Evolutionary conservation across 2,329 filamentous ascomycete species (phyloP).

Genomic region (Cercospora sojina): DNA sequence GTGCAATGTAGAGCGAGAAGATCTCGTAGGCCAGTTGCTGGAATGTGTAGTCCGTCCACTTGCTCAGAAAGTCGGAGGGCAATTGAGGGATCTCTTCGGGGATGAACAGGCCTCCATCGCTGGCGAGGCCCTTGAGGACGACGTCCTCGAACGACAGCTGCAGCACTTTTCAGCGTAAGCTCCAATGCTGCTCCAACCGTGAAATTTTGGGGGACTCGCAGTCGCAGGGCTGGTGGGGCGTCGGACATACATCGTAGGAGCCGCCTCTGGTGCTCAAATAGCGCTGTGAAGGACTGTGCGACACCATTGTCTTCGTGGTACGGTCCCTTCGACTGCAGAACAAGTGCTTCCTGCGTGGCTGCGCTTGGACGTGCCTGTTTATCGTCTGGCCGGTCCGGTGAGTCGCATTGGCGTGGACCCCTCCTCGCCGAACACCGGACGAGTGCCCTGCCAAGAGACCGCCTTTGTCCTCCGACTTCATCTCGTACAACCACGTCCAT

Average conservation of each 20-base stretch:
- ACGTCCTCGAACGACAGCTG: conserved; percentile 88
- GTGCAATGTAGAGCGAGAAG: conserved; percentile 82
- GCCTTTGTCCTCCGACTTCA: conserved; percentile 1
- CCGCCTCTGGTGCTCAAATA: conserved; percentile 64
- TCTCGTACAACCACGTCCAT: conserved; percentile 5
- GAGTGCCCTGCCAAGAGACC: not conserved
- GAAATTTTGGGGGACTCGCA: not conserved
- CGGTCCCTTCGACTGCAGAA: not conserved
- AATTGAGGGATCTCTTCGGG: conserved; percentile 74
- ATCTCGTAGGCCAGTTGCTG: conserved; percentile 80
- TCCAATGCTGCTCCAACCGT: conserved; percentile 20
- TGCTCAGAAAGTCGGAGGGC: conserved; percentile 61
- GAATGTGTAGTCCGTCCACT: conserved; percentile 77
- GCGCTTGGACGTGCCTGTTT: not conserved
- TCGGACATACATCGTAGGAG: conserved; percentile 57
- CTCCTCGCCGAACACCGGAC: conserved; percentile 8
- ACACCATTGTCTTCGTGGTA: conserved; percentile 18
- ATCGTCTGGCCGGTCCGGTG: conserved; percentile 1
- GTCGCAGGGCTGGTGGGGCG: conserved; percentile 7
- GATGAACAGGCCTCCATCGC: conserved; percentile 85
- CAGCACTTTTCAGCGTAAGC: conserved; percentile 35
- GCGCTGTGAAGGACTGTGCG: conserved; percentile 56
- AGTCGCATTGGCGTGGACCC: conserved; percentile 6
- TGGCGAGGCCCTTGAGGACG: conserved; percentile 82
- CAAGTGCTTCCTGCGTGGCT: not conserved